Base-by-base conservation (phyloP, 495 filamentous ascomycete genomes). In the Neurospora sp. region DNA sequence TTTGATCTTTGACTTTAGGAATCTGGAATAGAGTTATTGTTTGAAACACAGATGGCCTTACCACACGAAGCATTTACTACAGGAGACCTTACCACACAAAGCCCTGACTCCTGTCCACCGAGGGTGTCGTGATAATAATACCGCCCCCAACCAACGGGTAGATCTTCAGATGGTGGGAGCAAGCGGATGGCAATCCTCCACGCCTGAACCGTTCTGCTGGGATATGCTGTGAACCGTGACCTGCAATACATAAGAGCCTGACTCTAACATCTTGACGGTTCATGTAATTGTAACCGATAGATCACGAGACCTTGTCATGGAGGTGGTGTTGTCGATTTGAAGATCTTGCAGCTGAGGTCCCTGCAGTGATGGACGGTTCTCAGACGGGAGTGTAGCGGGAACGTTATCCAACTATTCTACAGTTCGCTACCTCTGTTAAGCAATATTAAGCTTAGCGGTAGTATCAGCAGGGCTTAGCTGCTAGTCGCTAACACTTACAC, bases 61-160 rank as follows among this genome's bases (percentile, higher is more conserved):
- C 27, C 27, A 27, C 47, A 22, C 47, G 14, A 59, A 27, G 0
- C 47, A 22, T 22, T 22, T 22, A 22, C 22, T 22, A 22, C 22
- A 22, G 1, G 22, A 22, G 0, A 22, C 22, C 22, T 22, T 22
- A 22, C 45, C 20, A 12, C 20, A 22, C 47, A 27, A 59, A 27
- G 0, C 47, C 45, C 1, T 31, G 0, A 2, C 0, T 53, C 0
- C 4, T 2, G 18, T 31, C 20, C 12, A 16, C 0, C 0, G 53
- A 31, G 6, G 22, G 53, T 65, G 27, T 65, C 10, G 14, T 65
- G 27, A 4, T 16, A 0, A 31, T 59, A 0, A 5, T 12, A 22
- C 22, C 53, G 53, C 22, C 22, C 53, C 3, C 53, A 35, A 35
- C 27, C 1, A 18, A 16, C 53, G 31, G 53, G 53, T 0, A 37